These are phyloP conservation scores for Domatiomyces globalis DNA, from an alignment of 2,329 filamentous ascomycete species.

Conservation along the genomic window DNA sequence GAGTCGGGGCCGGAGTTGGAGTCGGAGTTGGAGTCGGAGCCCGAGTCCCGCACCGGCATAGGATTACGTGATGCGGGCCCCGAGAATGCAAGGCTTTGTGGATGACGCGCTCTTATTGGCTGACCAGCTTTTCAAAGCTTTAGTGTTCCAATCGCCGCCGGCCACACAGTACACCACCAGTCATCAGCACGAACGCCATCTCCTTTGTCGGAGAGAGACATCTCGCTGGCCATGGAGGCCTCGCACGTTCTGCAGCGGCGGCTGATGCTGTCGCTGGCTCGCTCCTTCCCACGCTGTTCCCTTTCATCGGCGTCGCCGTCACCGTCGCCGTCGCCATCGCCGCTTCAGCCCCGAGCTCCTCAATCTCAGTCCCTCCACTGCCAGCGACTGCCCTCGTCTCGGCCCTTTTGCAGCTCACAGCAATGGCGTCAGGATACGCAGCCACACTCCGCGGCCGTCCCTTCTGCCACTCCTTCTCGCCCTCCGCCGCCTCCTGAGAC, in stretches of 20 bases:
- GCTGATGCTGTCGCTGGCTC: conserved; percentile 1
- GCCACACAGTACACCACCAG: no score
- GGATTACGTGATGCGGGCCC: background rate
- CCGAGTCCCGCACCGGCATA: background rate
- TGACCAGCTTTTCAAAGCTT: background rate
- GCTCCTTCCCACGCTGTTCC: background rate
- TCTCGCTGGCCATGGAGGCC: conserved; percentile 1
- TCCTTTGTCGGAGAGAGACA: background rate
- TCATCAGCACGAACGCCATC: background rate
- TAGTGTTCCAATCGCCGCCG: background rate
- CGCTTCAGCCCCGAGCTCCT: background rate
- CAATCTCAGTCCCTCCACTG: background rate
- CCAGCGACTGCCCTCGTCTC: background rate
- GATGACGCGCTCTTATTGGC: background rate
- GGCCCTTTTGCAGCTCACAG: background rate
- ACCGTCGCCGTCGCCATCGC: background rate
- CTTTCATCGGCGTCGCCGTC: background rate
- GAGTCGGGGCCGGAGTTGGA: background rate
- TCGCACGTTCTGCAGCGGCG: background rate
- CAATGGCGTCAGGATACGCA: background rate
- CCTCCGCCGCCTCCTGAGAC: background rate
- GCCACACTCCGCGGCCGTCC: background rate
- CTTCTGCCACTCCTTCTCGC: background rate
- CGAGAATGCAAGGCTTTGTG: background rate
- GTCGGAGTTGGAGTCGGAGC: background rate